A percentile compares a stretch with the other conserved stretches of the same genome.
Evolutionary conservation across 148 eudicot species (phyloP).

Genomic region (Euryodendron excelsum): DNA sequence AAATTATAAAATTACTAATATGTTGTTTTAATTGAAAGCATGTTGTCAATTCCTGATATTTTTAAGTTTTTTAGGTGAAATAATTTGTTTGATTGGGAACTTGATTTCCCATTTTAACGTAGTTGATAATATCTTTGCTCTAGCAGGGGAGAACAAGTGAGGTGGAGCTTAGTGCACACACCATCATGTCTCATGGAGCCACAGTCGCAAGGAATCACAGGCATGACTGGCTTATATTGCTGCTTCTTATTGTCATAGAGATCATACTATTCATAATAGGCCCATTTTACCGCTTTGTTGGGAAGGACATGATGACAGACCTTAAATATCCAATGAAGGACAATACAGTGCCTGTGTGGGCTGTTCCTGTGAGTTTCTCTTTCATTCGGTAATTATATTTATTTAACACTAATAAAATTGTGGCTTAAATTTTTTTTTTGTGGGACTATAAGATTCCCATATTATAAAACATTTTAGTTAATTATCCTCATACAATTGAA

Average conservation of each 20-base stretch:
- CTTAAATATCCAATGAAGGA: conserved; percentile 64
- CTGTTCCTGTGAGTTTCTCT: conserved; percentile 60
- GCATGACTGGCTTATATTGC: conserved; percentile 69
- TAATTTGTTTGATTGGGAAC: background rate
- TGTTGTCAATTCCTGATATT: too few species aligned
- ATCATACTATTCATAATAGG: conserved; percentile 41
- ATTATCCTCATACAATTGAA: too few species aligned
- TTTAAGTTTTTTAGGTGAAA: too few species aligned
- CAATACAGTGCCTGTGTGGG: conserved; percentile 72
- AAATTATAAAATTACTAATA: too few species aligned
- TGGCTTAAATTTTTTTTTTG: too few species aligned
- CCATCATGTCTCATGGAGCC: conserved; percentile 58
- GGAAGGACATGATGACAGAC: conserved; percentile 75
- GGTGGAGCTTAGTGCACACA: conserved; percentile 40
- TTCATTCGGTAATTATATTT: too few species aligned
- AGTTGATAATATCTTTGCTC: background rate
- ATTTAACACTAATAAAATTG: too few species aligned
- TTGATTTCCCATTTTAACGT: background rate
- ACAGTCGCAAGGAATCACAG: conserved; percentile 53
- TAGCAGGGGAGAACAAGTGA: conserved; percentile 19
- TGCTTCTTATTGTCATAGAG: conserved; percentile 48
- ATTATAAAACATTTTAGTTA: too few species aligned
- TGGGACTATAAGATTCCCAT: too few species aligned
- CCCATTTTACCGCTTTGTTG: conserved; percentile 80
- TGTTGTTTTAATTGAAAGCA: too few species aligned